These are phyloP conservation scores for Penicillium longicatenatum DNA, from an alignment of 495 filamentous ascomycete genomes.

Conservation along the genomic window DNA sequence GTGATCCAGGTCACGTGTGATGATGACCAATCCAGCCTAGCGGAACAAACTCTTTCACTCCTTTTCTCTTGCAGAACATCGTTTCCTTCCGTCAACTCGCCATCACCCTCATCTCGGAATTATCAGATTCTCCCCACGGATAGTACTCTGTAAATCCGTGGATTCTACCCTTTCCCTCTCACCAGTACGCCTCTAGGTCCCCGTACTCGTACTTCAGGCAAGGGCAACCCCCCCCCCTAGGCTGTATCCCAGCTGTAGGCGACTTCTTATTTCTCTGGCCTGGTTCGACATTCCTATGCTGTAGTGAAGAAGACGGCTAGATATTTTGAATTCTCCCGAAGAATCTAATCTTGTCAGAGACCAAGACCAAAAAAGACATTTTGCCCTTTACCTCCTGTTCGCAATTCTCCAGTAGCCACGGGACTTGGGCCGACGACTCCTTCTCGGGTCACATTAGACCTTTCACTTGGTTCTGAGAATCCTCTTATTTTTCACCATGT, in stretches of 20 bases:
- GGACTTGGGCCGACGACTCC: constrained; percentile 2
- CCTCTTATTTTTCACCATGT: constrained; percentile 52
- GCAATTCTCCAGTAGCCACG: constrained; percentile 7
- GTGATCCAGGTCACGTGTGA: neutral
- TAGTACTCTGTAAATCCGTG: constrained; percentile 32
- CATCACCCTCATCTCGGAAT: constrained; percentile 15
- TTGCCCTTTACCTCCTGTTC: constrained; percentile 5
- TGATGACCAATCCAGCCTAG: too few relatives aligned
- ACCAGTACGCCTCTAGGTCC: constrained; percentile 32
- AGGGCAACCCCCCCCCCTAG: constrained; percentile 32
- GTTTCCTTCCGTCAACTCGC: neutral
- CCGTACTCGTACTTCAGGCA: constrained; percentile 30
- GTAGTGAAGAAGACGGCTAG: constrained; percentile 43
- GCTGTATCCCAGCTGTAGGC: constrained; percentile 53
- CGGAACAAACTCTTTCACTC: neutral
- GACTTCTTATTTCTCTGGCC: constrained; percentile 14
- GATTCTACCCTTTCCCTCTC: constrained; percentile 16
- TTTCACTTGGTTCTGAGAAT: constrained; percentile 10
- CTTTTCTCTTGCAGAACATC: neutral
- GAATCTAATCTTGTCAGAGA: neutral
- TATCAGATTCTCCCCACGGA: constrained; percentile 13
- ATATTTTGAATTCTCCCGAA: constrained; percentile 11
- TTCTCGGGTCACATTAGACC: constrained; percentile 4
- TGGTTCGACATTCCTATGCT: constrained; percentile 36
- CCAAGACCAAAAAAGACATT: constrained; percentile 1